Evolutionary conservation across 2,329 filamentous ascomycete species (phyloP), one percentile per base, ranked within the genome.

Genomic region (Apiospora aurea): DNA sequence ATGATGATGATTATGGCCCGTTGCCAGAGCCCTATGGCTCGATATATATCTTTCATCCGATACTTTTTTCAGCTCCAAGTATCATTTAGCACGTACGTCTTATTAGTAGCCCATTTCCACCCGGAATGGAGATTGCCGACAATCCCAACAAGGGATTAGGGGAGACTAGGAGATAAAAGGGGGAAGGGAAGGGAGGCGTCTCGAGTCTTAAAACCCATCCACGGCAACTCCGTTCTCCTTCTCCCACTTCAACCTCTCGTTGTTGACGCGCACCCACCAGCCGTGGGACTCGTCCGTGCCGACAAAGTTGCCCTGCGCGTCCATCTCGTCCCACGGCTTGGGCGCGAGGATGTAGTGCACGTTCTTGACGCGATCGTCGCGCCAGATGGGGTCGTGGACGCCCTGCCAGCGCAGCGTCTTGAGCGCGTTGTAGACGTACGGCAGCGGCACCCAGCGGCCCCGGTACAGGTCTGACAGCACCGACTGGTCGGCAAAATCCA

Each of bases 381-480:
- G 80, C 89, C 89, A 91, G 71, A 91, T 88, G 71, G 81, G 77
- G 41, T 81, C 79, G 76, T 91, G 89, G 43, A 90, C 88, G 16
- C 82, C 84, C 21, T 82, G 76, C 82, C 85, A 85, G 21, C 87
- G 81, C 82, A 91, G 73, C 21, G 89, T 90, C 85, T 91, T 91
- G 73, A 91, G 84, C 13, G 88, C 89, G 75, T 91, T 91, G 79
- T 91, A 91, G 18, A 86, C 81, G 75, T 91, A 91, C 1, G 89
- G 88, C 75, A 91, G 81, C 7, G 87, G 78, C 16, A 88, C 86
- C 89, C 89, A 91, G 46, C 87, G 83, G 46, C 83, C 86, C 14
- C 79, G 79, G 80, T 88, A 91, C 29, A 90, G 80, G 68, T 87
- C 86, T 4, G 86, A 86, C 26, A 91, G 83, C 67, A 91, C 82